phyloP scores from a whole-genome alignment of 352 stramenopile genomes.

The Pythium phragmitis region DNA sequence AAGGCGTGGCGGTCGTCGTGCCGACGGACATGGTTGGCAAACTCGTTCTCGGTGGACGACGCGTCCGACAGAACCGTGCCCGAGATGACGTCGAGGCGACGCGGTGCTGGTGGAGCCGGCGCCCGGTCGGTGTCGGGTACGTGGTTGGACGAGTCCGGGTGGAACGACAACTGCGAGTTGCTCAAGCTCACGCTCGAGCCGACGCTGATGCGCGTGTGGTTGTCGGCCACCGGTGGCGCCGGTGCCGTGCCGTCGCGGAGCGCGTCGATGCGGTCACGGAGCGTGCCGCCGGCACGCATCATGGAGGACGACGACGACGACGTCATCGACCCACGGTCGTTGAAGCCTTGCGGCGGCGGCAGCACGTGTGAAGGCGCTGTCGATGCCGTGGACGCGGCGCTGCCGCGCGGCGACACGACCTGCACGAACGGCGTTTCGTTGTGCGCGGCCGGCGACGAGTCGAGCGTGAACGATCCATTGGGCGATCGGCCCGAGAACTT shows the following conservation, averaged over 20 bases:
- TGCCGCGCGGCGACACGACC: conserved; percentile 35
- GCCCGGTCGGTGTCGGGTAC: background rate
- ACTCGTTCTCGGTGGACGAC: conserved; percentile 20
- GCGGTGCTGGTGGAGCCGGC: background rate
- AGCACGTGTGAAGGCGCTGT: conserved; percentile 16
- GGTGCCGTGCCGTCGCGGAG: conserved; percentile 40
- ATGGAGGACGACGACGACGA: conserved; percentile 23
- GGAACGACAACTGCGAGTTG: background rate
- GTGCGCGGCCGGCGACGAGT: background rate
- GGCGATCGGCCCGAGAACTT: conserved; percentile 9
- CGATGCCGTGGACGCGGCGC: conserved; percentile 29
- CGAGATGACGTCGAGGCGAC: conserved; percentile 4
- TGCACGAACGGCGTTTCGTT: conserved; percentile 39
- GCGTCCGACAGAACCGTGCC: conserved; percentile 21
- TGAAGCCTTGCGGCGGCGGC: conserved; percentile 14
- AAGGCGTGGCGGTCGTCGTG: conserved; percentile 18
- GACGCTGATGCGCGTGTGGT: conserved; percentile 51
- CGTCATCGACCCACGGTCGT: conserved; percentile 6
- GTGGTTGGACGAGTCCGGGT: background rate
- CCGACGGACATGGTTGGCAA: background rate
- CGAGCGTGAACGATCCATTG: conserved; percentile 30
- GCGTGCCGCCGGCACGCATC: conserved; percentile 31
- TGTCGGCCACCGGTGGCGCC: conserved; percentile 32
- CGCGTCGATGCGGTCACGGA: conserved; percentile 64
- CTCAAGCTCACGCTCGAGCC: conserved; percentile 18